Percentiles rank a stretch among this genome's conserved stretches.
phyloP scores from a whole-genome alignment of 164 flowering plant genomes.

The Nelumbo lutea region DNA sequence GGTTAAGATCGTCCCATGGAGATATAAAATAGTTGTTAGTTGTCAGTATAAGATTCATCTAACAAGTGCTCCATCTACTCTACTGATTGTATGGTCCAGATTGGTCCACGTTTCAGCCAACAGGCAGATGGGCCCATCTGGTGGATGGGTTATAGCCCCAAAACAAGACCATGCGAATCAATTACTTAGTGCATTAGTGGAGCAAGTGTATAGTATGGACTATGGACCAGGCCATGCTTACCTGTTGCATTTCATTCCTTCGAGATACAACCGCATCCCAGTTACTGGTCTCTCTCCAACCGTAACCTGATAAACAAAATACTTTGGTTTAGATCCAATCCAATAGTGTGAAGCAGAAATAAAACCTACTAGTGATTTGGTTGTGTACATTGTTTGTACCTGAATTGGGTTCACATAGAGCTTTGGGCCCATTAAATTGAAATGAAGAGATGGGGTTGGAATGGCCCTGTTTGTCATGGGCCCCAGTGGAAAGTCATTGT shows the following conservation, averaged over 20 bases:
- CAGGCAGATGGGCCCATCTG: too few species aligned
- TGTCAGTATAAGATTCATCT: too few species aligned
- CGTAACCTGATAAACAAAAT: slow-evolving; percentile 34
- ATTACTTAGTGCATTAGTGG: too few species aligned
- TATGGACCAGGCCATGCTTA: slow-evolving; percentile 4
- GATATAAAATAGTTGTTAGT: too few species aligned
- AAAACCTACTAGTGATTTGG: neutral
- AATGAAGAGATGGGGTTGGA: slow-evolving; percentile 38
- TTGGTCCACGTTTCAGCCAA: too few species aligned
- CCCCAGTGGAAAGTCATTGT: slow-evolving; percentile 57
- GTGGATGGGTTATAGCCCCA: too few species aligned
- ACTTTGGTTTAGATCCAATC: neutral
- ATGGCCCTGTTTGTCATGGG: slow-evolving; percentile 33
- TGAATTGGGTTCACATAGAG: slow-evolving; percentile 58
- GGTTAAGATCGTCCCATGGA: too few species aligned
- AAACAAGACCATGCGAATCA: too few species aligned
- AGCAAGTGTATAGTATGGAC: too few species aligned
- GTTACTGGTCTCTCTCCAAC: slow-evolving; percentile 62
- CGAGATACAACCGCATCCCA: slow-evolving; percentile 75
- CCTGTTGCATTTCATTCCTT: slow-evolving; percentile 73
- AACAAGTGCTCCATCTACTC: too few species aligned
- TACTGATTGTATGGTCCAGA: too few species aligned
- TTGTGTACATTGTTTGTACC: slow-evolving; percentile 27
- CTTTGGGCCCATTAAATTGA: slow-evolving; percentile 71
- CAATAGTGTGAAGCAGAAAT: neutral